These are phyloP conservation scores for Austropuccinia psidii DNA, from an alignment of 1,284 basidiomycete species.

Conservation along the genomic window DNA sequence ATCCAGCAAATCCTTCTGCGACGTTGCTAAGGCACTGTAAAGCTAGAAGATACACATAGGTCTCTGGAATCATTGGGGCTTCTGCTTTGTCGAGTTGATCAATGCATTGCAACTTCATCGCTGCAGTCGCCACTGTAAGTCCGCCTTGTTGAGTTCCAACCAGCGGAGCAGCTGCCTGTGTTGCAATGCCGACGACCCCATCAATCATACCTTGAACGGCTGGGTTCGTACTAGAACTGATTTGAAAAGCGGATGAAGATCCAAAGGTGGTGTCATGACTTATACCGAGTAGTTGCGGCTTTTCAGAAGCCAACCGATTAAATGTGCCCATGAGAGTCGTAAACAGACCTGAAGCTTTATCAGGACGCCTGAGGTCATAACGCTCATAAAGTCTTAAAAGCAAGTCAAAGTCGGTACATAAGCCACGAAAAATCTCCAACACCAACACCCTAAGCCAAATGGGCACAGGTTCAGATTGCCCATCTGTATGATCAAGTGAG, in stretches of 20 bases:
- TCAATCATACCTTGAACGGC: conserved; percentile 61
- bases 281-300: conserved; percentile 70
- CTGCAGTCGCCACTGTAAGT: conserved; percentile 27
- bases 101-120: conserved; percentile 56
- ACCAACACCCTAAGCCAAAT: conserved; percentile 81
- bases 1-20: conserved; percentile 74
- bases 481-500: conserved; percentile 44
- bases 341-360: conserved; percentile 57
- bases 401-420: conserved; percentile 74
- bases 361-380: conserved; percentile 57
- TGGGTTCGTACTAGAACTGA: neutral
- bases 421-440: conserved; percentile 79
- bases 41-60: conserved; percentile 82
- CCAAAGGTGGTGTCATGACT: conserved; percentile 45
- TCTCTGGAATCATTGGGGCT: conserved; percentile 79
- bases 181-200: conserved; percentile 72
- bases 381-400: conserved; percentile 71
- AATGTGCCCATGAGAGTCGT: conserved; percentile 69
- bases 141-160: conserved; percentile 60
- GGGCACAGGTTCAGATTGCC: conserved; percentile 48
- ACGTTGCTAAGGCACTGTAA: conserved; percentile 80
- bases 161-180: conserved; percentile 68
- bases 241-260: conserved; percentile 21
- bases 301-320: conserved; percentile 76
- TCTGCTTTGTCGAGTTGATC: conserved; percentile 95